A percentile compares a stretch with the other conserved stretches of the same genome.
Evolutionary conservation across 1,284 basidiomycete species (phyloP).

Genomic region (Apiotrichum gracile): DNA sequence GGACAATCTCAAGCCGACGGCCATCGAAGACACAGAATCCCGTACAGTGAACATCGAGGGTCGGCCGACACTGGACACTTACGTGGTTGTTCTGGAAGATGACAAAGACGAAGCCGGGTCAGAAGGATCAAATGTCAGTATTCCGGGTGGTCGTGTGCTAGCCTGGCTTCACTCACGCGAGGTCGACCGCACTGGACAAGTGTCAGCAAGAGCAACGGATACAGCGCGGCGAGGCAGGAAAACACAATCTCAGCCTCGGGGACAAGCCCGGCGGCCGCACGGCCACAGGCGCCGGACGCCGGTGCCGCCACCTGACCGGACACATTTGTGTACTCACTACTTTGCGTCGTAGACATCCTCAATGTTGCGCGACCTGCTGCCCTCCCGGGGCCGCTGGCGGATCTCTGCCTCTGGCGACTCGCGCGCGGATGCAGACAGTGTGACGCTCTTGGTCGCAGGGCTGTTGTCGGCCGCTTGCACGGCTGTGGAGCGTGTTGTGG

Average conservation of each 20-base stretch:
- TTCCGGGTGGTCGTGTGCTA: background rate
- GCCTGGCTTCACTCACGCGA: conserved; percentile 33
- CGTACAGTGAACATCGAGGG: too few species aligned
- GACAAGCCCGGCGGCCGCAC: too few species aligned
- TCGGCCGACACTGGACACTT: too few species aligned
- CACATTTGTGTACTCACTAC: conserved; percentile 38
- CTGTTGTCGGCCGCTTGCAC: too few species aligned
- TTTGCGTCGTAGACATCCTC: conserved; percentile 47
- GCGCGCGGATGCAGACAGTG: conserved; percentile 1
- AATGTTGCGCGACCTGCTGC: conserved; percentile 30
- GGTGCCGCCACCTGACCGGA: background rate
- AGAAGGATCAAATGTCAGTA: conserved; percentile 10
- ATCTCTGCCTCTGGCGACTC: conserved; percentile 2
- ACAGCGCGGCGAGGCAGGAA: too few species aligned
- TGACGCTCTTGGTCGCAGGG: background rate
- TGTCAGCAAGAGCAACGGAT: conserved; percentile 2
- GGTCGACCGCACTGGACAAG: conserved; percentile 38
- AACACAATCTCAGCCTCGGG: too few species aligned
- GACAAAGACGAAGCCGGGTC: background rate
- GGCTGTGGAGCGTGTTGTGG: conserved; percentile 35
- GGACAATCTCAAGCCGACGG: too few species aligned
- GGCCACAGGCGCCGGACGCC: too few species aligned
- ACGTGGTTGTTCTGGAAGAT: conserved; percentile 34
- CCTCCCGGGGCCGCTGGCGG: conserved; percentile 25
- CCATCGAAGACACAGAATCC: too few species aligned